A percentile compares a stretch with the other conserved stretches of the same genome.
Conservation (phyloP, 768 basidiomycete genomes). For the Coprinellus micaceus region DNA sequence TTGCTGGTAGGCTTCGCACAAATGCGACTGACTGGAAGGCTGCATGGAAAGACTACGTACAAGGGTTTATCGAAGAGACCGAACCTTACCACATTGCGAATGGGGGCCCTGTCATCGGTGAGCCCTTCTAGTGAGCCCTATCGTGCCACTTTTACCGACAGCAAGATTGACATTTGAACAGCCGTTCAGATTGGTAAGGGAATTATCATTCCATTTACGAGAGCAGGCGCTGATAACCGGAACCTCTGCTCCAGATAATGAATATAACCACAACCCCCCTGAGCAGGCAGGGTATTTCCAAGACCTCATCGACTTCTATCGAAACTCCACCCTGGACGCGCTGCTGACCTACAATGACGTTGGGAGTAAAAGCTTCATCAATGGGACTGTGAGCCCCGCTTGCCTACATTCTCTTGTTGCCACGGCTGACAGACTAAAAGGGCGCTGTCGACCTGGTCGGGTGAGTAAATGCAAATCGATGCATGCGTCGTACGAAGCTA, state of each 20-base stretch:
- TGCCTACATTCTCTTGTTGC: not conserved
- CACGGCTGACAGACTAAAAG: constrained; percentile 22
- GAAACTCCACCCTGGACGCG: constrained; percentile 54
- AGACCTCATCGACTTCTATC: constrained; percentile 56
- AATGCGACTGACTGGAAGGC: constrained; percentile 66
- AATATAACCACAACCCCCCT: constrained; percentile 54
- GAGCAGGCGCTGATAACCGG: not conserved
- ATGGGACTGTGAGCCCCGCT: constrained; percentile 61
- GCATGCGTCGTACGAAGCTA: not conserved
- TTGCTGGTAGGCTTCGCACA: constrained; percentile 66
- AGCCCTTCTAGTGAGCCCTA: constrained; percentile 19
- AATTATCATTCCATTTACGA: not conserved
- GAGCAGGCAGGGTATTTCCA: constrained; percentile 55
- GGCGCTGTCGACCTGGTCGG: constrained; percentile 78
- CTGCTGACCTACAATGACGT: constrained; percentile 77
- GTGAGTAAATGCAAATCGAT: constrained; percentile 27
- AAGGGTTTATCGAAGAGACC: constrained; percentile 58
- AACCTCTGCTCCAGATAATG: constrained; percentile 56
- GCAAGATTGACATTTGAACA: constrained; percentile 1
- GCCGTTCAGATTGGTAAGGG: constrained; percentile 29
- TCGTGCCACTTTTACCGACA: not conserved
- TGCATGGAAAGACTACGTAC: constrained; percentile 72
- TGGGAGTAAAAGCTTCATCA: constrained; percentile 56
- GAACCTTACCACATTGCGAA: constrained; percentile 62
- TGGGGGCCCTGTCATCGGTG: constrained; percentile 78